phyloP scores from a whole-genome alignment of 768 basidiomycete species.

The Porphyrellus cyaneotinctus region DNA sequence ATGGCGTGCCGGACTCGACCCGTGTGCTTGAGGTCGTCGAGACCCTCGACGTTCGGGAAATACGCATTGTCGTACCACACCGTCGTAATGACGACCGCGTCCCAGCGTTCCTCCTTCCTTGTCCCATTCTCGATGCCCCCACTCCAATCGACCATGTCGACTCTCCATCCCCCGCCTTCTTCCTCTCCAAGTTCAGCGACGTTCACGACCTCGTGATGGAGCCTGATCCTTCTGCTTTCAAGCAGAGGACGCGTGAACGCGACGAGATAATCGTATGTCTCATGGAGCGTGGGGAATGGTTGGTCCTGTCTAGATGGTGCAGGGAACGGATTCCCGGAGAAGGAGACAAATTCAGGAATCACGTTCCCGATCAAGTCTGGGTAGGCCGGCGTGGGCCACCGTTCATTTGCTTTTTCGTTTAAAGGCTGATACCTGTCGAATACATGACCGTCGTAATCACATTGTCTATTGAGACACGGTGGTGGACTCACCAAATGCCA shows the following conservation, averaged over 20 bases:
- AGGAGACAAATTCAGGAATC: constrained; percentile 38
- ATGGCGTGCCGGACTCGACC: constrained; percentile 42
- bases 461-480: neutral
- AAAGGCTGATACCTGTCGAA: constrained; percentile 16
- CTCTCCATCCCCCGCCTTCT: constrained; percentile 36
- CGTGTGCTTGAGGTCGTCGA: constrained; percentile 34
- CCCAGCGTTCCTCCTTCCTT: constrained; percentile 40
- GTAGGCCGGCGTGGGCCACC: constrained; percentile 48
- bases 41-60: constrained; percentile 42
- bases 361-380: constrained; percentile 48
- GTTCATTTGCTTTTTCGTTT: neutral
- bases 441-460: neutral
- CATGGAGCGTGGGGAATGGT: constrained; percentile 28
- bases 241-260: constrained; percentile 24
- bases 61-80: constrained; percentile 45
- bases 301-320: constrained; percentile 19
- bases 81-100: constrained; percentile 45
- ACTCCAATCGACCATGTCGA: constrained; percentile 37
- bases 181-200: constrained; percentile 34
- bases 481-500: constrained; percentile 42
- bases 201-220: constrained; percentile 38
- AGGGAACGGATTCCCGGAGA: constrained; percentile 31
- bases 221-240: constrained; percentile 33
- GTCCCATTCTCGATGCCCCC: constrained; percentile 11
- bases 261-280: constrained; percentile 28